phyloP scores from a whole-genome alignment of 2,329 filamentous ascomycete genomes.

The Neofusicoccum sp. region DNA sequence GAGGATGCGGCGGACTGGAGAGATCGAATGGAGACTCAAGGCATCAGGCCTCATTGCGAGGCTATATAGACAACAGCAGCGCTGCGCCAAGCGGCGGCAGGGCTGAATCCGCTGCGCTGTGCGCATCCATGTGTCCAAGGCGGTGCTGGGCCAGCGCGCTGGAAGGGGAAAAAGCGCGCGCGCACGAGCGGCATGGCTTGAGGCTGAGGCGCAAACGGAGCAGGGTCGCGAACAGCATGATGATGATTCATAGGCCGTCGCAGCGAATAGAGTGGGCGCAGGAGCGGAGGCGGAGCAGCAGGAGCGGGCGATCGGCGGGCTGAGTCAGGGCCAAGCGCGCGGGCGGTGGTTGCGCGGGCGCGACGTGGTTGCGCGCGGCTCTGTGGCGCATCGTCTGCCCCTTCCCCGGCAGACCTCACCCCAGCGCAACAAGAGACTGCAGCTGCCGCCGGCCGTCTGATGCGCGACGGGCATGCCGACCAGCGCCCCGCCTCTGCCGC shows the following conservation, averaged over 20 bases:
- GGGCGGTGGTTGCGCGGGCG: too few relatives aligned
- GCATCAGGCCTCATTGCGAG: background rate
- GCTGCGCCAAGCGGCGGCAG: background rate
- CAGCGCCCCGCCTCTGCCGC: background rate
- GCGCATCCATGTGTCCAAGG: background rate
- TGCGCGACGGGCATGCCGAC: constrained; percentile 4
- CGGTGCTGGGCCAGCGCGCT: too few relatives aligned
- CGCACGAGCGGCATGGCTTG: constrained; percentile 1
- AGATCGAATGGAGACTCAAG: background rate
- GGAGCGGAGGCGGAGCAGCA: constrained; percentile 5
- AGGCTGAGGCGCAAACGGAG: background rate
- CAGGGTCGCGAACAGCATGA: background rate
- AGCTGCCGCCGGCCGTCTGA: background rate
- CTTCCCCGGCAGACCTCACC: too few relatives aligned
- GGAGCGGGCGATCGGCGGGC: background rate
- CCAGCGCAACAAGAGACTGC: background rate
- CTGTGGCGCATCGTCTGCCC: too few relatives aligned
- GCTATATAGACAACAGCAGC: constrained; percentile 5
- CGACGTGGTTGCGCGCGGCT: constrained; percentile 4
- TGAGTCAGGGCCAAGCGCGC: background rate
- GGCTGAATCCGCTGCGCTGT: background rate
- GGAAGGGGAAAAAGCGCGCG: background rate
- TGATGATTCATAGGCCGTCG: too few relatives aligned
- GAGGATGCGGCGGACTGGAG: background rate
- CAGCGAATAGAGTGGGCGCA: too few relatives aligned